Base-by-base conservation (phyloP, 2,329 filamentous ascomycete genomes). In the Talaromyces pinophilus region DNA sequence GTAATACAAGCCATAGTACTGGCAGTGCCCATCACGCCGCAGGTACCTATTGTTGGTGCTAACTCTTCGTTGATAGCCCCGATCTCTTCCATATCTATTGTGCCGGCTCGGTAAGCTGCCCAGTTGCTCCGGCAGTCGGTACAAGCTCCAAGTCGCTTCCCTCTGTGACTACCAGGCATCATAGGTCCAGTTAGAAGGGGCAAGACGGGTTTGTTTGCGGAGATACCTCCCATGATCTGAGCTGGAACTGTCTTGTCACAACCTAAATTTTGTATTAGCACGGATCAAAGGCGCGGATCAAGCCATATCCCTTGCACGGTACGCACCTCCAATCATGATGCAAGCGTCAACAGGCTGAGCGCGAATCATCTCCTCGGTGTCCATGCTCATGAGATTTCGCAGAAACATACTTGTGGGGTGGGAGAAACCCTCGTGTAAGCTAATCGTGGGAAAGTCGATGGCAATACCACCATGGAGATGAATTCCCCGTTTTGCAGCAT, bases 211-310 rank as follows among this genome's bases (percentile, higher is more conserved):
- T 91, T 91, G 69, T 92, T 90, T 0, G 89, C 89, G 0, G 88
- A 91, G 13, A 92, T 89, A 0, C 86, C 89, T 1, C 90, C 90
- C 90, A 92, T 92, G 1, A 92, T 75, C 72, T 92, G 90, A 1
- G 90, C 90, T 0, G 89, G 89, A 0, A 88, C 87, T 0, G 89
- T 92, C 77, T 92, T 92, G 72, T 92, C 90, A 70, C 90, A 92
- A 0, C 90, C 88, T 88, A 63, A n/a, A 22, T 35, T 25, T 40
- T 3, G n/a, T 3, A 22, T 22, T 48, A 48, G n/a, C 38, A 4
- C 5, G 38, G 11, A 17, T 22, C n/a, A 11, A 11, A 19, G 19
- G n/a, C 38, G 13, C 5, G 38, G 2, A 17, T 22, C n/a, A 11
- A 11, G 3, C 3, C 7, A 8, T 55, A 33, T 15, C 17, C 28